Evolutionary conservation across 176 grass and related monocot genomes (phyloP).

Genomic region (Oryza brachyantha): DNA sequence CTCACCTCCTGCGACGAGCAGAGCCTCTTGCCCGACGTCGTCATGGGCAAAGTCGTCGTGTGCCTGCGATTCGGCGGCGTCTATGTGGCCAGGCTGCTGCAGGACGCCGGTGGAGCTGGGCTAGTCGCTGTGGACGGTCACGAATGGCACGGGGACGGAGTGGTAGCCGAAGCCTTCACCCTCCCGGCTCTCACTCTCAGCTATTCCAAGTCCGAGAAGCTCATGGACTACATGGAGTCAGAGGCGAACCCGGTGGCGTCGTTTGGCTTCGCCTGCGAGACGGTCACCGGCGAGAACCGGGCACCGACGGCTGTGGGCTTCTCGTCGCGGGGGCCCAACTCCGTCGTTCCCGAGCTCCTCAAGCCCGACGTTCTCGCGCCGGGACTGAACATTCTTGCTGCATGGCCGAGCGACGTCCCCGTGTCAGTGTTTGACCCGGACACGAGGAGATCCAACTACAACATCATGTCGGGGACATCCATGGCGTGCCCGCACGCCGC

Average conservation of each 20-base stretch:
- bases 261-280: neutral
- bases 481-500: conserved; percentile 61
- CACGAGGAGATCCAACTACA: conserved; percentile 28
- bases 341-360: conserved; percentile 20
- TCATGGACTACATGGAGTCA: conserved; percentile 3
- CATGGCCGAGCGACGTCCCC: conserved; percentile 3
- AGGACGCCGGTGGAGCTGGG: conserved; percentile 31
- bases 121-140: neutral
- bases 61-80: neutral
- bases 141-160: neutral
- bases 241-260: neutral
- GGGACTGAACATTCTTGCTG: conserved; percentile 51
- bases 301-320: conserved; percentile 21
- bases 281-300: conserved; percentile 8
- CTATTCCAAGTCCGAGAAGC: neutral
- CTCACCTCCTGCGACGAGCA: neutral
- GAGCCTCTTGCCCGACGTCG: neutral
- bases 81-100: neutral
- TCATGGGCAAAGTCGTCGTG: conserved; percentile 40
- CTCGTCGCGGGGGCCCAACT: conserved; percentile 30
- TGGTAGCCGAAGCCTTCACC: neutral
- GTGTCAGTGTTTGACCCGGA: neutral
- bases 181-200: conserved; percentile 31
- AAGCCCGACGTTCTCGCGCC: conserved; percentile 56
- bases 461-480: conserved; percentile 60